phyloP scores from a whole-genome alignment of 352 stramenopile genomes.

The Bremia lactucae region DNA sequence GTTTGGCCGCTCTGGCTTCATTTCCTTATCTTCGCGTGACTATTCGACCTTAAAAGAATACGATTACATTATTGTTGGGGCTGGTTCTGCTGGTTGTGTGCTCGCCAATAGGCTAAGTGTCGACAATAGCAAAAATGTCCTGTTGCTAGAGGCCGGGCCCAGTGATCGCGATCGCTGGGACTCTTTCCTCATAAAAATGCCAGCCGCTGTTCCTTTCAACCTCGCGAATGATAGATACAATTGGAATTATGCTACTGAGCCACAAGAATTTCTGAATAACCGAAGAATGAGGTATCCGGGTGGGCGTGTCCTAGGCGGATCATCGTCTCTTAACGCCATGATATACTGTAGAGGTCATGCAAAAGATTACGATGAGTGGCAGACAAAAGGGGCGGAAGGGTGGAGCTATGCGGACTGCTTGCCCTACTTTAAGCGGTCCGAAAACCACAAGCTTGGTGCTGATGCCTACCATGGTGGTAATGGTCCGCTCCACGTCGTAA shows the following conservation, averaged over 20 bases:
- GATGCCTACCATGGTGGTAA: constrained; percentile 66
- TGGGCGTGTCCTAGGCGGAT: constrained; percentile 75
- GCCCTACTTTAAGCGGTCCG: constrained; percentile 77
- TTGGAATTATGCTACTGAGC: constrained; percentile 75
- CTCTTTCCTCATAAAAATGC: constrained; percentile 84
- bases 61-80: constrained; percentile 90
- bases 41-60: constrained; percentile 24
- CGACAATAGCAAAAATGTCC: constrained; percentile 68
- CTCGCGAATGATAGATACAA: constrained; percentile 78
- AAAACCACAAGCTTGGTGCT: constrained; percentile 52
- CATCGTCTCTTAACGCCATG: constrained; percentile 83
- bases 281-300: constrained; percentile 64
- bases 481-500: constrained; percentile 54
- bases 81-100: constrained; percentile 81
- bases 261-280: constrained; percentile 70
- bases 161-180: constrained; percentile 72
- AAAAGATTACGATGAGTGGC: constrained; percentile 80
- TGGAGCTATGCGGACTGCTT: constrained; percentile 81
- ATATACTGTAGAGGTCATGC: constrained; percentile 81
- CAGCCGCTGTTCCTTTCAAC: constrained; percentile 72
- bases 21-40: constrained; percentile 7
- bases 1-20: background rate
- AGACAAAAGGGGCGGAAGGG: constrained; percentile 40
- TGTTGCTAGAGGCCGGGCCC: constrained; percentile 84
- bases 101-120: constrained; percentile 82